Percentiles rank a stretch among this genome's conserved stretches.
phyloP scores from a whole-genome alignment of 139 green algal genomes.

The Closterium sp. region DNA sequence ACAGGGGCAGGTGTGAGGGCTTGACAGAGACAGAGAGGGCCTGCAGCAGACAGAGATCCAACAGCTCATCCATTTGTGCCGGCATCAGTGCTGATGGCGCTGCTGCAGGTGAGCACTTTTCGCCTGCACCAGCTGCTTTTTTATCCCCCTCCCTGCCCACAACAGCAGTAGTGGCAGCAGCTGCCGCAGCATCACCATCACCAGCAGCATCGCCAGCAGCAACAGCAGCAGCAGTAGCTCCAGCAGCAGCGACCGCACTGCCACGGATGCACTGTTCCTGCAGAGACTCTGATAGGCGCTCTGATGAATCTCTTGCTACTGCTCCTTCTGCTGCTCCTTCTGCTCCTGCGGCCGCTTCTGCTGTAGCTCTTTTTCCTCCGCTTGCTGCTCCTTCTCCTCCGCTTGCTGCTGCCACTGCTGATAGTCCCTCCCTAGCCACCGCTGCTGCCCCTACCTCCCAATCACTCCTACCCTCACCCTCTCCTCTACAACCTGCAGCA shows the following conservation, averaged over 20 bases:
- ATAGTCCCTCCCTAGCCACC: not conserved
- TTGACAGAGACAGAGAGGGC: conserved; percentile 42
- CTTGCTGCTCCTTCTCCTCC: no score
- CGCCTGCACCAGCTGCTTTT: conserved; percentile 10
- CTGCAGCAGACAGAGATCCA: conserved; percentile 46
- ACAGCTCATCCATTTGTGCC: conserved; percentile 44
- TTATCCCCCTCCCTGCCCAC: not conserved
- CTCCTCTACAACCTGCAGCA: not conserved
- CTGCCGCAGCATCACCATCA: not conserved
- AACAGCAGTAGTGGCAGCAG: not conserved
- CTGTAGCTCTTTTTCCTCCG: no score
- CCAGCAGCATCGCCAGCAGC: no score
- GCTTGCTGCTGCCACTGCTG: not conserved
- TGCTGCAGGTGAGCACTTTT: not conserved
- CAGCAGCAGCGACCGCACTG: not conserved
- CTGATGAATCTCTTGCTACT: not conserved
- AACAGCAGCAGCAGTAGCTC: no score
- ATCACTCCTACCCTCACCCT: not conserved
- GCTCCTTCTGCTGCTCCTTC: not conserved
- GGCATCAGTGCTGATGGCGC: not conserved
- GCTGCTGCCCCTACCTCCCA: not conserved
- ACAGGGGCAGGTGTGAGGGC: conserved; percentile 45
- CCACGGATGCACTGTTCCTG: not conserved
- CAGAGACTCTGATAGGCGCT: not conserved
- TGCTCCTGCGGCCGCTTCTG: not conserved